A percentile compares a stretch with the other conserved stretches of the same genome.
Evolutionary conservation across 2,329 filamentous ascomycete genomes (phyloP).

Genomic region (Hortaea werneckii): DNA sequence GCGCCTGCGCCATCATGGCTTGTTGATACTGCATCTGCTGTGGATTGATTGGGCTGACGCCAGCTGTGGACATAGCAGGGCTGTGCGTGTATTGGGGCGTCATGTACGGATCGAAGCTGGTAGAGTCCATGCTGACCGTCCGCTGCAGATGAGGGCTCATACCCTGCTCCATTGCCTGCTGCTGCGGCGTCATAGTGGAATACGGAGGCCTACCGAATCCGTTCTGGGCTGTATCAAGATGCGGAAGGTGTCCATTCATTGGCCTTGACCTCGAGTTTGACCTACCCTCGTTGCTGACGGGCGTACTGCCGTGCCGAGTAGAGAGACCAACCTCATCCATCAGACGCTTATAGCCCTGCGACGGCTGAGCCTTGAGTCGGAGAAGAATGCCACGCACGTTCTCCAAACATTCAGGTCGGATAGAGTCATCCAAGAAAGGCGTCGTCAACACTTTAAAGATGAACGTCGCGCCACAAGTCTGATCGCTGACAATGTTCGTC

Average conservation of each 20-base stretch:
- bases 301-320: slow-evolving; percentile 31
- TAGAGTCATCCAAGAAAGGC: slow-evolving; percentile 89
- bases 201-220: slow-evolving; percentile 27
- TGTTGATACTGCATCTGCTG: slow-evolving; percentile 51
- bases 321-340: slow-evolving; percentile 98
- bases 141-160: slow-evolving; percentile 31
- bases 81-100: slow-evolving; percentile 27
- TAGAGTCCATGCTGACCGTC: slow-evolving; percentile 40
- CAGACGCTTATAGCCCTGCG: slow-evolving; percentile 92
- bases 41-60: slow-evolving; percentile 20
- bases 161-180: slow-evolving; percentile 27
- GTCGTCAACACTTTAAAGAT: slow-evolving; percentile 99
- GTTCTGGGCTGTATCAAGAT: slow-evolving; percentile 23
- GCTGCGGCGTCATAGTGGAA: slow-evolving; percentile 19
- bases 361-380: slow-evolving; percentile 83
- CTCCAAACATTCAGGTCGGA: slow-evolving; percentile 78
- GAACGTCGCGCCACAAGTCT: slow-evolving; percentile 82
- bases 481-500: slow-evolving; percentile 83
- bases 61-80: slow-evolving; percentile 26
- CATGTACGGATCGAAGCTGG: slow-evolving; percentile 35
- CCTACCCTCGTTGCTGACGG: slow-evolving; percentile 24
- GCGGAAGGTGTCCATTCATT: slow-evolving; percentile 23
- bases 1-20: slow-evolving; percentile 36
- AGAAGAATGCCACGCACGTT: slow-evolving; percentile 83
- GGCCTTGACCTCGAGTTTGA: slow-evolving; percentile 25